A percentile compares a stretch with the other conserved stretches of the same genome.
Evolutionary conservation across 2,329 filamentous ascomycete genomes (phyloP).

Genomic region (Pseudomassariella vexata): DNA sequence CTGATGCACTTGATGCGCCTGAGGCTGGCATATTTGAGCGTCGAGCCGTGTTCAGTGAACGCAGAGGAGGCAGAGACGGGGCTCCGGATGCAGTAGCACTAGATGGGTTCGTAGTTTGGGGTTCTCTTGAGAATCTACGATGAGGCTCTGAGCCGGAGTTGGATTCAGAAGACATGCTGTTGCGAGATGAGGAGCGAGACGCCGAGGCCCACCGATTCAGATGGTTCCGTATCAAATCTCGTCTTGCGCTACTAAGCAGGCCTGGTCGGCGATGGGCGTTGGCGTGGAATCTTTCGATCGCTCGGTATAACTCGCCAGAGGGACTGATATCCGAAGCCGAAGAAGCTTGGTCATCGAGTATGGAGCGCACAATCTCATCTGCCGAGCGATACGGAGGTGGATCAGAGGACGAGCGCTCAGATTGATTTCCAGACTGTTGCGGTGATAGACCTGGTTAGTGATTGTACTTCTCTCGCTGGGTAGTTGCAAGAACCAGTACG

Average conservation of each 20-base stretch:
- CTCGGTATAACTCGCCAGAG: conserved; percentile 36
- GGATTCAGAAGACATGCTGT: conserved; percentile 29
- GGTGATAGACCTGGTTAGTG: too few relatives aligned
- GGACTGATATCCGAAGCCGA: conserved; percentile 29
- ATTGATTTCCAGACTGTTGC: conserved; percentile 24
- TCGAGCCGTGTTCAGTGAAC: conserved; percentile 24
- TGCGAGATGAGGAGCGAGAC: conserved; percentile 14
- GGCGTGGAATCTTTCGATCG: conserved; percentile 34
- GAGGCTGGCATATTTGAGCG: conserved; percentile 18
- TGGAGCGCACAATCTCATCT: conserved; percentile 29
- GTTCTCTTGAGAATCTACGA: conserved; percentile 29
- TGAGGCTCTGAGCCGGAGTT: conserved; percentile 23
- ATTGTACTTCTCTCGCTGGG: too few relatives aligned
- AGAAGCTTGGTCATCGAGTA: conserved; percentile 31
- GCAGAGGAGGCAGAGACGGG: conserved; percentile 30
- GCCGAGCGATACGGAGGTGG: conserved; percentile 19
- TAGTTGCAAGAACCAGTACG: too few relatives aligned
- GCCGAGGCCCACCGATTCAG: conserved; percentile 19
- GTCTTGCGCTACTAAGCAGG: conserved; percentile 13
- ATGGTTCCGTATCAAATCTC: conserved; percentile 16
- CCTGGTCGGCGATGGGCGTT: conserved; percentile 22
- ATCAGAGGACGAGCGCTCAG: conserved; percentile 18
- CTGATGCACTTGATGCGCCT: conserved; percentile 9
- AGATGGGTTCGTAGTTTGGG: conserved; percentile 16
- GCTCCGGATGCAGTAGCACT: conserved; percentile 9